These are phyloP conservation scores for Yamadazyma endophytica DNA, from an alignment of 805 yeast genomes.

Conservation along the genomic window DNA sequence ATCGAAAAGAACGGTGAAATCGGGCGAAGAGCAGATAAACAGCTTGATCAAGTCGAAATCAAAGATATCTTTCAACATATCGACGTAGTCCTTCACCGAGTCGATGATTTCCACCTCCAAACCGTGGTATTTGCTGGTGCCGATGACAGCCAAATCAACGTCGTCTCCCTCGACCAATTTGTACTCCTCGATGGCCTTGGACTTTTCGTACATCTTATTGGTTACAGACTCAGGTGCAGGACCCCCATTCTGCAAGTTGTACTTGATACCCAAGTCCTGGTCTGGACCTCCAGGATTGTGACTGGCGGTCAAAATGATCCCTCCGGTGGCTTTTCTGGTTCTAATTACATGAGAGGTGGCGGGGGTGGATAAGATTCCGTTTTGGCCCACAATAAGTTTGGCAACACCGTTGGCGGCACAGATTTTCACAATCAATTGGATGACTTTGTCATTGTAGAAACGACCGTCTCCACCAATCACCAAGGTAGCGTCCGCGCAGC, in stretches of 20 bases:
- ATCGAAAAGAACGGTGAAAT: constrained; percentile 79
- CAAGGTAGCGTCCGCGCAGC: constrained; percentile 63
- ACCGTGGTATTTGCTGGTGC: constrained; percentile 49
- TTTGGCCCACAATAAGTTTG: constrained; percentile 80
- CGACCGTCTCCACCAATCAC: constrained; percentile 98
- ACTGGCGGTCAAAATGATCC: constrained; percentile 92
- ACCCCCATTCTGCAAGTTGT: constrained; percentile 92
- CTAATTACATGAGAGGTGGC: constrained; percentile 95
- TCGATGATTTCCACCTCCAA: constrained; percentile 79
- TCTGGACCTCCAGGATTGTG: constrained; percentile 98
- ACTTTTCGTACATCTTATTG: constrained; percentile 71
- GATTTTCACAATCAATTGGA: constrained; percentile 76
- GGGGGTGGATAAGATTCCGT: constrained; percentile 90
- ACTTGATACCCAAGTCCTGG: constrained; percentile 91
- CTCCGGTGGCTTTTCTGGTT: constrained; percentile 75
- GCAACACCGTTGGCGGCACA: constrained; percentile 89
- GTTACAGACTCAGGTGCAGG: constrained; percentile 98
- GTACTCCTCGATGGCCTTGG: constrained; percentile 57
- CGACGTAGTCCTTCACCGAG: constrained; percentile 72
- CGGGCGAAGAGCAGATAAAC: constrained; percentile 52
- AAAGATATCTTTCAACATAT: constrained; percentile 76
- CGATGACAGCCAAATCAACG: constrained; percentile 62
- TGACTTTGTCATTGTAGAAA: constrained; percentile 76
- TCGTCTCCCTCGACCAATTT: constrained; percentile 53
- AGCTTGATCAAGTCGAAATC: constrained; percentile 77